Conservation (phyloP, 1,284 basidiomycete genomes). For the Chalciporus sp. region DNA sequence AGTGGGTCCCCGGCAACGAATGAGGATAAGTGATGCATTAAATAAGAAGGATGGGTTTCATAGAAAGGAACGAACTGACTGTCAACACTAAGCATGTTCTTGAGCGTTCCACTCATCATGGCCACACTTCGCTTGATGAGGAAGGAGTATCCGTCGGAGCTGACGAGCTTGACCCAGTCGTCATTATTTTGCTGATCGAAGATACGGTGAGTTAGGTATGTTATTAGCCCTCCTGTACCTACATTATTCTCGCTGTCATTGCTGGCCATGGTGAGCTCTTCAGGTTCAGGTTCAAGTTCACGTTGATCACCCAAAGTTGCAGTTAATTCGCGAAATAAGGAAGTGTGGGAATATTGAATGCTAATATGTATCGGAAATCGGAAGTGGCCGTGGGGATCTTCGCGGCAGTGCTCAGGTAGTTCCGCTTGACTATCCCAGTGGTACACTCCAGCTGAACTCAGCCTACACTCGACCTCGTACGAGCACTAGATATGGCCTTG, state of each 20-base stretch:
- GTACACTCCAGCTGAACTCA: neutral
- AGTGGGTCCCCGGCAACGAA: constrained; percentile 7
- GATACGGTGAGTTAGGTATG: neutral
- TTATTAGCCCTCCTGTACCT: constrained; percentile 1
- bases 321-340: neutral
- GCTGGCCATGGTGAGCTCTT: constrained; percentile 21
- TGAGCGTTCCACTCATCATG: constrained; percentile 51
- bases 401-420: neutral
- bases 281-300: neutral
- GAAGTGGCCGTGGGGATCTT: constrained; percentile 5
- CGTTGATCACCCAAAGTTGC: neutral
- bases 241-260: constrained; percentile 19
- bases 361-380: constrained; percentile 18
- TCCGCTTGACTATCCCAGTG: constrained; percentile 18
- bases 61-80: constrained; percentile 22
- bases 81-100: constrained; percentile 41
- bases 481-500: constrained; percentile 29
- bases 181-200: constrained; percentile 25
- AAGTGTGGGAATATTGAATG: constrained; percentile 25
- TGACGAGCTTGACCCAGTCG: constrained; percentile 56
- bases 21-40: constrained; percentile 13
- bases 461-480: constrained; percentile 17
- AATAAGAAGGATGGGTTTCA: constrained; percentile 4
- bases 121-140: constrained; percentile 55
- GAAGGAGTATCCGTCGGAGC: constrained; percentile 55